Conservation (phyloP, 768 basidiomycete species). For the Saitozyma sp. region DNA sequence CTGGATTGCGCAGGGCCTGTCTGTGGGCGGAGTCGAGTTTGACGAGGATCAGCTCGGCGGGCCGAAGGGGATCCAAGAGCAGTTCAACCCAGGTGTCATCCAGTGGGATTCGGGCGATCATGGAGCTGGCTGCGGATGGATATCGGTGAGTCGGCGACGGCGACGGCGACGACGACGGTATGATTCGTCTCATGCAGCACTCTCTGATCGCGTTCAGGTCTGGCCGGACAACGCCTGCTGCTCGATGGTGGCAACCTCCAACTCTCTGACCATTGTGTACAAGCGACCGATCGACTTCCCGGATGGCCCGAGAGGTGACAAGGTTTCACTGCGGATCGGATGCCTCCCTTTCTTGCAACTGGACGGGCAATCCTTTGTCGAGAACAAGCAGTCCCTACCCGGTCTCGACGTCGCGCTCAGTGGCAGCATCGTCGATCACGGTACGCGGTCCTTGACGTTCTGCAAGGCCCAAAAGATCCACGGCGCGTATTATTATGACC, state of each 20-base stretch:
- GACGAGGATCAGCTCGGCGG: constrained; percentile 21
- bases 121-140: constrained; percentile 20
- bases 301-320: neutral
- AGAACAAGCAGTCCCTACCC: constrained; percentile 9
- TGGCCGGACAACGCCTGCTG: constrained; percentile 13
- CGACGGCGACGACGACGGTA: neutral
- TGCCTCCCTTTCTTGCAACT: constrained; percentile 15
- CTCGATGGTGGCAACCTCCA: constrained; percentile 7
- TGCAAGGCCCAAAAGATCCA: neutral
- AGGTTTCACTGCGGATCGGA: constrained; percentile 11
- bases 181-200: too few relatives aligned
- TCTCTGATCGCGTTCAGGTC: neutral
- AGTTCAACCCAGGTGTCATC: constrained; percentile 23
- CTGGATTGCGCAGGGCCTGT: constrained; percentile 19
- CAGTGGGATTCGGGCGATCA: constrained; percentile 25
- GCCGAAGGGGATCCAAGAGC: constrained; percentile 6
- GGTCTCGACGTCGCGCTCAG: constrained; percentile 16
- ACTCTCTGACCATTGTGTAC: constrained; percentile 14
- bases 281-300: constrained; percentile 6
- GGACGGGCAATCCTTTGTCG: constrained; percentile 1
- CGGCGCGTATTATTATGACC: constrained; percentile 7
- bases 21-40: constrained; percentile 20
- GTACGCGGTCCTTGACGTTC: constrained; percentile 6
- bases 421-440: constrained; percentile 17
- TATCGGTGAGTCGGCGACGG: constrained; percentile 16